phyloP scores from a whole-genome alignment of 352 stramenopile genomes.

The Nothophytophthora sp. region DNA sequence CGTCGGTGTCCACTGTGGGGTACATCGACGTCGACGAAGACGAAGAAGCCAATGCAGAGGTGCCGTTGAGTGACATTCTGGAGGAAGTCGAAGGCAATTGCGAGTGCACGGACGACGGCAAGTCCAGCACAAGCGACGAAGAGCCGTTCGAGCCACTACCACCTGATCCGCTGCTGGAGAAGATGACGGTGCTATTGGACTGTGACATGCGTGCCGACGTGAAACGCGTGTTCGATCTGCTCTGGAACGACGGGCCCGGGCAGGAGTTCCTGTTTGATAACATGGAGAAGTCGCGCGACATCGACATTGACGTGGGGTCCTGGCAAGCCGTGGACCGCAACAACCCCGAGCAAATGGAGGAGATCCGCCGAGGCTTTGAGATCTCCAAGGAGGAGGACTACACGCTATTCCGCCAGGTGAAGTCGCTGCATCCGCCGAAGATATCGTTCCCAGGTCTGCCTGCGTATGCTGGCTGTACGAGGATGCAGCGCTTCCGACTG shows the following conservation, averaged over 20 bases:
- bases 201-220: slow-evolving; percentile 69
- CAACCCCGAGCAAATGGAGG: slow-evolving; percentile 10
- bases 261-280: slow-evolving; percentile 46
- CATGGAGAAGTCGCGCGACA: slow-evolving; percentile 65
- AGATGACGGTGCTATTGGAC: slow-evolving; percentile 71
- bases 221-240: slow-evolving; percentile 60
- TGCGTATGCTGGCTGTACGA: slow-evolving; percentile 46
- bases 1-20: slow-evolving; percentile 39
- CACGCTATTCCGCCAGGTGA: slow-evolving; percentile 42
- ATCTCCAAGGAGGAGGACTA: slow-evolving; percentile 59
- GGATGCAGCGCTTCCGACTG: slow-evolving; percentile 51
- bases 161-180: slow-evolving; percentile 48
- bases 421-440: slow-evolving; percentile 60
- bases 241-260: slow-evolving; percentile 64
- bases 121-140: slow-evolving; percentile 49
- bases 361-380: slow-evolving; percentile 36
- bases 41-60: slow-evolving; percentile 15
- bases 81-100: slow-evolving; percentile 16
- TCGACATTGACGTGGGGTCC: slow-evolving; percentile 65
- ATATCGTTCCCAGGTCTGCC: slow-evolving; percentile 62
- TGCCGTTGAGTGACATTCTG: slow-evolving; percentile 25
- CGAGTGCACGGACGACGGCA: slow-evolving; percentile 39
- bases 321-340: slow-evolving; percentile 50
- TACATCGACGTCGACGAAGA: slow-evolving; percentile 51
- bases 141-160: slow-evolving; percentile 63